Base-by-base conservation (phyloP, 2,329 filamentous ascomycete species). In the Hymenoscyphus fraxineus region DNA sequence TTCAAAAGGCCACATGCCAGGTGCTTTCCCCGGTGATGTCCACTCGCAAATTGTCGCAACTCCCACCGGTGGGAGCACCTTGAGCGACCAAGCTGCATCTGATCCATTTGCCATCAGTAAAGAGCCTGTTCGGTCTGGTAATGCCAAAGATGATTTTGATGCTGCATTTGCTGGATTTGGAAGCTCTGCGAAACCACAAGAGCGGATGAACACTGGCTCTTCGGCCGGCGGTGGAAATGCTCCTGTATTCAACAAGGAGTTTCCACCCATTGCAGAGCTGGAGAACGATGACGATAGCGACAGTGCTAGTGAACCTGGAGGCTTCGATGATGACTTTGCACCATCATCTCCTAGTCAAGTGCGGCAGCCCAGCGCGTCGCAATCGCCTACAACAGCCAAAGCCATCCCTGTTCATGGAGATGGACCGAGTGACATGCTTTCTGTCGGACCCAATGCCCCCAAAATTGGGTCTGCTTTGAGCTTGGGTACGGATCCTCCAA, bases 271-370 rank as follows among this genome's bases (percentile, higher is more conserved):
- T 66, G 88, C 89, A n/a, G 92, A 94, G 75, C 79, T 97, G 64
- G 89, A 91, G 67, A 84, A 87, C 38, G 90, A 93, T 64, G 91
- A 94, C 31, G 89, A 96, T n/a, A 93, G 90, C 38, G 92, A 96
- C 65, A 89, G 88, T 38, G 89, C 88, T 62, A 90, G 86, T 65
- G 91, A 92, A 58, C 85, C 85, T 59, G 92, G 91, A 54, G 92
- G 93, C 0, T 98, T 98, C 74, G 94, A 96, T 59, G 95, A 99
- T 74, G 89, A 97, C 76, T 98, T 98, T 75, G 88, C 90, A 0
- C 87, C 91, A 15, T 83, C 85, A 35, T 76, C 75, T 22, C 73
- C 74, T 60, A 70, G 66, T 16, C 70, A 74, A 61, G 64, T 66
- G 7, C 70, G 69, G 64, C 72, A 74, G n/a, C 57, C 64, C 22